Conservation (phyloP, 495 filamentous ascomycete species). For the Alectoria sarmentosa region DNA sequence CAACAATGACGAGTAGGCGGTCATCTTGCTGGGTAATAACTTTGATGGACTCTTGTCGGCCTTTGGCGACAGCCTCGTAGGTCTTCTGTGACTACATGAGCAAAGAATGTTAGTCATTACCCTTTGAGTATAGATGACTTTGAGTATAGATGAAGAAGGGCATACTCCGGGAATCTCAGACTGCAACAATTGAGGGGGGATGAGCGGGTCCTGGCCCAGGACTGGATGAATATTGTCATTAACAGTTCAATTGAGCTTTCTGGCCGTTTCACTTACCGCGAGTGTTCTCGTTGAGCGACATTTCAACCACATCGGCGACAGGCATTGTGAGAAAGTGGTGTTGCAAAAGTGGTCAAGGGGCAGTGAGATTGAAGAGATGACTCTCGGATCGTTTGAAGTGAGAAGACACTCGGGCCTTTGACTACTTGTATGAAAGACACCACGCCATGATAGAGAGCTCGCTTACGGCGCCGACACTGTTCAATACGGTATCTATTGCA, state of each 20-base stretch:
- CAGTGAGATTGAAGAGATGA: neutral
- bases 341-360: neutral
- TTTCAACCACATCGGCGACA: slow-evolving; percentile 38
- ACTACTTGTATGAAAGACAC: neutral
- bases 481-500: too few species aligned
- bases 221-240: slow-evolving; percentile 46
- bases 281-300: slow-evolving; percentile 43
- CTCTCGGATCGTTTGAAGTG: neutral
- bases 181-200: slow-evolving; percentile 81
- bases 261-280: slow-evolving; percentile 35
- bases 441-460: neutral
- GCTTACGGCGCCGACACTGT: neutral
- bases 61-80: slow-evolving; percentile 69
- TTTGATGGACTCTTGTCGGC: slow-evolving; percentile 72
- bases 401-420: neutral
- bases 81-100: slow-evolving; percentile 62
- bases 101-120: neutral
- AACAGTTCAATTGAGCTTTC: slow-evolving; percentile 2
- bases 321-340: slow-evolving; percentile 36
- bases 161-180: slow-evolving; percentile 77
- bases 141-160: slow-evolving; percentile 36
- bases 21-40: slow-evolving; percentile 69
- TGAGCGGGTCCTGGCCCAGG: slow-evolving; percentile 89
- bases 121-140: too few species aligned
- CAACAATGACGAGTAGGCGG: slow-evolving; percentile 85